Evolutionary conservation across 129 eudicot genomes (phyloP).

Genomic region (Pseudognaphalium luteoalbum): DNA sequence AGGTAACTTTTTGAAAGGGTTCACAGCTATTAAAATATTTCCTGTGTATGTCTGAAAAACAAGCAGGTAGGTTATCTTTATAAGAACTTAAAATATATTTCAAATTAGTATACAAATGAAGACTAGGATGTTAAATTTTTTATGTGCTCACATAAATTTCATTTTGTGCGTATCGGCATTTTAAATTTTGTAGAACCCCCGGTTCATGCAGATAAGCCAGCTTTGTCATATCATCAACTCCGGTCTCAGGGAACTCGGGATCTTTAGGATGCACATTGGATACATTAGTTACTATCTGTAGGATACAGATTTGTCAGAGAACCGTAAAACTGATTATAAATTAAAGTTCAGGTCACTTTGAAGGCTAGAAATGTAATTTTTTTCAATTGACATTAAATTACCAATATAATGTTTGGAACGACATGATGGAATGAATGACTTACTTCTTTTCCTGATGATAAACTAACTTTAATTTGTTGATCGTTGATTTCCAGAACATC

Average conservation of each 20-base stretch:
- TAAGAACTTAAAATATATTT: background rate
- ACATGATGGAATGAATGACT: slow-evolving; percentile 15
- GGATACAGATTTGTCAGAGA: background rate
- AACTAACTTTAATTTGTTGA: slow-evolving; percentile 48
- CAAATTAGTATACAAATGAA: background rate
- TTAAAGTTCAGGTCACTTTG: too few relatives aligned
- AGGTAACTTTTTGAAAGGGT: slow-evolving; percentile 84
- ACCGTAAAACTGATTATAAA: background rate
- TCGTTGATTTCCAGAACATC: slow-evolving; percentile 68
- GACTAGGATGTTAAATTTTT: background rate
- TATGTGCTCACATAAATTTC: slow-evolving; percentile 74
- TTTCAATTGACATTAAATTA: background rate
- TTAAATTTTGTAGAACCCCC: slow-evolving; percentile 76
- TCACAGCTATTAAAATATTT: slow-evolving; percentile 86
- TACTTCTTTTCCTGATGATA: slow-evolving; percentile 64
- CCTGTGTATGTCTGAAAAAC: slow-evolving; percentile 88
- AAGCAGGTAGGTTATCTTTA: slow-evolving; percentile 22
- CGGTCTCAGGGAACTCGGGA: slow-evolving; percentile 61
- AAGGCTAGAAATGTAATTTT: background rate
- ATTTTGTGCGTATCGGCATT: slow-evolving; percentile 55
- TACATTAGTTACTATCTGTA: slow-evolving; percentile 48
- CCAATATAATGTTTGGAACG: background rate
- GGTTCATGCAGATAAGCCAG: slow-evolving; percentile 93
- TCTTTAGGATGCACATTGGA: slow-evolving; percentile 65
- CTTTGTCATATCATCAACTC: slow-evolving; percentile 96